phyloP scores from a whole-genome alignment of 805 yeast genomes.

The Wickerhamiella musiphila region DNA sequence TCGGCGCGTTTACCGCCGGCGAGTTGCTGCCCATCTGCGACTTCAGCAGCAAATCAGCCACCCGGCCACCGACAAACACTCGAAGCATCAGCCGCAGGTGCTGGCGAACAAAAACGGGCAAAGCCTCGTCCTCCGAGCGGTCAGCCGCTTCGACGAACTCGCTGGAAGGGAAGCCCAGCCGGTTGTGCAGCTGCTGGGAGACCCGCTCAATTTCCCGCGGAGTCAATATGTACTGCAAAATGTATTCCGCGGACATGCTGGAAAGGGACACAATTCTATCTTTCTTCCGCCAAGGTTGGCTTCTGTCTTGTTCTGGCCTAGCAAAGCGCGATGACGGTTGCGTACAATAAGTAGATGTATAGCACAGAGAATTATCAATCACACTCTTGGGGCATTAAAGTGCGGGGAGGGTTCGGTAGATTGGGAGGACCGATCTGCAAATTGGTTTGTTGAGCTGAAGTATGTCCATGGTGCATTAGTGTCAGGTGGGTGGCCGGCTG shows the following conservation, averaged over 20 bases:
- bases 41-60: neutral
- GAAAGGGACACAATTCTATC: no score
- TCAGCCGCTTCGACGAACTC: neutral
- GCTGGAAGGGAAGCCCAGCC: neutral
- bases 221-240: slow-evolving; percentile 2
- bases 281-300: no score
- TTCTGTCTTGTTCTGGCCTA: no score
- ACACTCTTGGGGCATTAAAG: no score
- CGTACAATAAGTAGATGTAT: no score
- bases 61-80: neutral
- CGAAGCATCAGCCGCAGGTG: slow-evolving; percentile 1
- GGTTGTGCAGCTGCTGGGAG: neutral
- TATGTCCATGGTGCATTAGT: no score
- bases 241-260: slow-evolving; percentile 2
- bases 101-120: slow-evolving; percentile 1
- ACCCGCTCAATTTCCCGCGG: slow-evolving; percentile 2
- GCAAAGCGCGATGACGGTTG: no score
- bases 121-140: neutral
- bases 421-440: no score
- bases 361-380: no score
- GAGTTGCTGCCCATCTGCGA: neutral
- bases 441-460: no score
- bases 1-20: neutral
- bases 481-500: no score
- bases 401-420: no score